Percentiles rank a stretch among this genome's conserved stretches.
Evolutionary conservation across 106 monocot genomes (phyloP).

Genomic region (Phalaenopsis equestris): DNA sequence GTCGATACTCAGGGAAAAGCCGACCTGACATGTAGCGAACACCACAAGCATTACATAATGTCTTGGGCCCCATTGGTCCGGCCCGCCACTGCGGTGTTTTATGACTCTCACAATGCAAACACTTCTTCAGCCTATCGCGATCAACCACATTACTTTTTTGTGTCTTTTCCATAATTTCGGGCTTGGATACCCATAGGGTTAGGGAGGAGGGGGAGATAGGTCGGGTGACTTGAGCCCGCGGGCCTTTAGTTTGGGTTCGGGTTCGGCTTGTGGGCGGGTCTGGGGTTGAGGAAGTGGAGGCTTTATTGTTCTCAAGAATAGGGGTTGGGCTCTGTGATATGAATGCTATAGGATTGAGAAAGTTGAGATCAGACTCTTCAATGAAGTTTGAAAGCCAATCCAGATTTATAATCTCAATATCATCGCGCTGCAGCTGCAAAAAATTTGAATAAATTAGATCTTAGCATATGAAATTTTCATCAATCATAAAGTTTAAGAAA

Average conservation of each 20-base stretch:
- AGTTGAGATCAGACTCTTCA: constrained; percentile 6
- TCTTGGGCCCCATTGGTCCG: constrained; percentile 54
- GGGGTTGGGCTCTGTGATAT: constrained; percentile 3
- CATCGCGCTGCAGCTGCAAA: constrained; percentile 9
- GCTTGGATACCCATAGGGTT: background rate
- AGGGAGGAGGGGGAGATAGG: background rate
- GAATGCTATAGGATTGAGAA: background rate
- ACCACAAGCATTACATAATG: constrained; percentile 49
- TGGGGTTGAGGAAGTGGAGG: background rate
- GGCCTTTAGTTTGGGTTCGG: constrained; percentile 13
- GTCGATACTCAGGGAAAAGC: constrained; percentile 49
- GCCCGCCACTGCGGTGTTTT: constrained; percentile 65
- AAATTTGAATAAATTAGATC: background rate
- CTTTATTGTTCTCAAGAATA: constrained; percentile 1
- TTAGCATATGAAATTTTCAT: background rate
- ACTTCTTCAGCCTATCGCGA: background rate
- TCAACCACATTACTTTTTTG: background rate
- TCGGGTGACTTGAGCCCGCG: constrained; percentile 3
- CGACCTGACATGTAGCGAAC: constrained; percentile 38
- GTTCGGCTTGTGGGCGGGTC: background rate
- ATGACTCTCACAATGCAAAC: constrained; percentile 35
- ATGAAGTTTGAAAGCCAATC: constrained; percentile 14
- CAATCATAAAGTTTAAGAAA: background rate
- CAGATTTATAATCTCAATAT: background rate
- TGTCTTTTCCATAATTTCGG: background rate